Percentiles rank a stretch among this genome's conserved stretches.
These are phyloP conservation scores for Mrakia blollopis DNA, from an alignment of 768 basidiomycete species.

Conservation along the genomic window DNA sequence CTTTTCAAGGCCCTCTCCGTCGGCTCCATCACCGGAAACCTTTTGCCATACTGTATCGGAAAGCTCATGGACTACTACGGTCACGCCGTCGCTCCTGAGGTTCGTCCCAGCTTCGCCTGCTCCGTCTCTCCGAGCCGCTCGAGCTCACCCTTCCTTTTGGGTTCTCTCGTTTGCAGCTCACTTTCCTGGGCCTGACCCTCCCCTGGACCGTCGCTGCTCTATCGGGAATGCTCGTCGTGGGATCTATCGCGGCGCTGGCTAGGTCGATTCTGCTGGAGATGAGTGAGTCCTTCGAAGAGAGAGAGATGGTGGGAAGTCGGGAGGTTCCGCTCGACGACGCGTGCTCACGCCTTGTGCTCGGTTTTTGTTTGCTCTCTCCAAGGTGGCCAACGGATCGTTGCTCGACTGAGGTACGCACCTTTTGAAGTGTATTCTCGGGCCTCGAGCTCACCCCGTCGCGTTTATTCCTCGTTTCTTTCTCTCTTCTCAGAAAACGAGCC, in stretches of 20 bases:
- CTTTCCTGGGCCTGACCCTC: conserved; percentile 27
- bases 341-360: background rate
- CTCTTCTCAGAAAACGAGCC: conserved; percentile 15
- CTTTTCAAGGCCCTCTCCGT: conserved; percentile 13
- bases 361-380: background rate
- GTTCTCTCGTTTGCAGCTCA: conserved; percentile 10
- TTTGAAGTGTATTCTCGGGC: too few relatives aligned
- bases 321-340: background rate
- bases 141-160: background rate
- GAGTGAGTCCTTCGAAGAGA: background rate
- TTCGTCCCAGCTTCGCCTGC: background rate
- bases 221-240: conserved; percentile 14
- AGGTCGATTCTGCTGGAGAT: conserved; percentile 25
- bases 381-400: conserved; percentile 31
- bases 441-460: too few relatives aligned
- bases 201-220: conserved; percentile 1
- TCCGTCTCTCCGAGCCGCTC: background rate
- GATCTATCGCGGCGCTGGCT: conserved; percentile 22
- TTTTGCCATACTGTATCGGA: conserved; percentile 24
- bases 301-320: background rate
- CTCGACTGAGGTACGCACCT: background rate
- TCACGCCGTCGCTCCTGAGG: conserved; percentile 14
- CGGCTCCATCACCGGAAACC: conserved; percentile 24
- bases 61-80: conserved; percentile 32
- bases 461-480: too few relatives aligned